phyloP scores from a whole-genome alignment of 345 rosid genomes.

The Mallotus nudiflorus region DNA sequence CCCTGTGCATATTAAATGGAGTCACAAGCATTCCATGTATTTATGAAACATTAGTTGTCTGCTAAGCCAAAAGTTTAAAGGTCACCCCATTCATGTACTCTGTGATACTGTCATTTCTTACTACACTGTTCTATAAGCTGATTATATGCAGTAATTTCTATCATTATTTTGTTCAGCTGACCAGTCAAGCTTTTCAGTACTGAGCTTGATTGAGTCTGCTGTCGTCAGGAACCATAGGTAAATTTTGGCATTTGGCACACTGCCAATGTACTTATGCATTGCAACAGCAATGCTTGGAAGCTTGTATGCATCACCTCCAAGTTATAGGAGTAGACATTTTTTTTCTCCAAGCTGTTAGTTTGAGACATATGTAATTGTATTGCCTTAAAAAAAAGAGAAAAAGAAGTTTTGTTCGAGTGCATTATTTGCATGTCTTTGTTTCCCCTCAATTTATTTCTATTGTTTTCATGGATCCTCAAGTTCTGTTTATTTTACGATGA shows the following conservation, averaged over 20 bases:
- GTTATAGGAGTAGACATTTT: neutral
- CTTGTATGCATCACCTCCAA: neutral
- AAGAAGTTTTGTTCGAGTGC: neutral
- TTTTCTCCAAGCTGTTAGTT: neutral
- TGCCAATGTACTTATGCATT: neutral
- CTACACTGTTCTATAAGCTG: neutral
- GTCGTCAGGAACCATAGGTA: neutral
- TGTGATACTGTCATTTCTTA: neutral
- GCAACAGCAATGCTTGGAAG: neutral
- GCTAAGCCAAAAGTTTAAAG: neutral
- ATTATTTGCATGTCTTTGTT: neutral
- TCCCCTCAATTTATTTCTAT: neutral
- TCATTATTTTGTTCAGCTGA: neutral
- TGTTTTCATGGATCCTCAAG: neutral
- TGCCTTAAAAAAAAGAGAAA: neutral
- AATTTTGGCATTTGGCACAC: neutral
- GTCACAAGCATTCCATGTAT: neutral
- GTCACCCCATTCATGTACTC: neutral
- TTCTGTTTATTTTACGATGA: constrained; percentile 8
- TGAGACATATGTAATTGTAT: constrained; percentile 1
- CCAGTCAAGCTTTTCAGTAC: neutral
- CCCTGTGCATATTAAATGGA: too few relatives aligned
- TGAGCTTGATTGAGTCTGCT: neutral
- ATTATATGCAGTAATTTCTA: neutral
- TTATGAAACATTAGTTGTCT: neutral